Evolutionary conservation across 345 rosid genomes (phyloP), one percentile per base, ranked within the genome.

Genomic region (Mangifera indica): DNA sequence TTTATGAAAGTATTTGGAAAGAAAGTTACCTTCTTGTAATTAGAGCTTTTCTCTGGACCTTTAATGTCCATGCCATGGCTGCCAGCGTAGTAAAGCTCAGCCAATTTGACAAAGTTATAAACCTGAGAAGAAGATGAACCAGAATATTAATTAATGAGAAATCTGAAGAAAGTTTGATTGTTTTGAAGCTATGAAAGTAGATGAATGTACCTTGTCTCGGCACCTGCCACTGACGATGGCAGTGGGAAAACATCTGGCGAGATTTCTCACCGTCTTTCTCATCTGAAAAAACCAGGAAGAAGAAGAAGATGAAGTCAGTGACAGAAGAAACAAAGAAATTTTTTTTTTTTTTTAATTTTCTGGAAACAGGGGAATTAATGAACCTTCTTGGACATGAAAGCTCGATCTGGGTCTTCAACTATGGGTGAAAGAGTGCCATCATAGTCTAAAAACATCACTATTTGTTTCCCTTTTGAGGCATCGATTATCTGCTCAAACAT

Each of bases 41-140:
- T 82, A 53, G 84, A 74, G n/a, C 84, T 81, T 78, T 85, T 86
- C 10, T 84, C 78, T 62, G 99, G 99, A 14, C 98, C 98, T 82
- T 80, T 89, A 53, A 95, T 95, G 97, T 95, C 99, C 99, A 95
- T 95, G 52, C 99, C 99, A 79, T 95, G 99, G 81, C 99, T 95
- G n/a, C 99, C 99, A 4, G 99, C 98, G 60, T 95, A 95, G 84
- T 95, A 95, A 72, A 92, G 83, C 80, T 86, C 99, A 17, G 91
- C 86, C 73, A 95, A 37, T 71, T 83, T 86, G 60, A 95, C 99
- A 78, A 95, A 92, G 17, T 85, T 86, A 74, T 88, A 91, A 15
- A 95, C 96, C 98, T 93, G 69, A 37, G 42, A 6, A 7, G 42
- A 37, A 37, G 42, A 37, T 37, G 42, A 37, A 37, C 42, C 42